These are phyloP conservation scores for Coemansia sp. DNA, from an alignment of 192 early-diverging fungal species.

Conservation along the genomic window DNA sequence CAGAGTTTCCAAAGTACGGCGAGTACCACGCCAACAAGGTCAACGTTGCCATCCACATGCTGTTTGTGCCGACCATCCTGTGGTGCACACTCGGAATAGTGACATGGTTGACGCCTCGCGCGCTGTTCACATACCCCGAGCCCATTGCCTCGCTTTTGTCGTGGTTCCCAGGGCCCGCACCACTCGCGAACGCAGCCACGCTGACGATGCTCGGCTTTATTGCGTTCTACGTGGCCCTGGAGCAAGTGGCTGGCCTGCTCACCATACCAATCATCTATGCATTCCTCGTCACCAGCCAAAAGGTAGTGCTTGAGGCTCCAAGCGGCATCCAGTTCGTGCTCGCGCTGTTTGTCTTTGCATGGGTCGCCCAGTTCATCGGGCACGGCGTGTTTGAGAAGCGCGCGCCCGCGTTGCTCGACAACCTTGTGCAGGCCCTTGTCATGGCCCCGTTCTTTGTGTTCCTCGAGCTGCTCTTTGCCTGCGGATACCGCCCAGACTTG, in stretches of 20 bases:
- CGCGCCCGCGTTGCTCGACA: constrained; percentile 84
- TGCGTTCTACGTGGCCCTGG: constrained; percentile 75
- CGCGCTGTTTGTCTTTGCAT: constrained; percentile 65
- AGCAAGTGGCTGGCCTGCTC: constrained; percentile 56
- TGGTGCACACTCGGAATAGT: constrained; percentile 72
- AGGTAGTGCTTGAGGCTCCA: constrained; percentile 53
- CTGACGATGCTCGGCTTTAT: constrained; percentile 58
- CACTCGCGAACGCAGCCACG: constrained; percentile 56
- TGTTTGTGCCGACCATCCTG: constrained; percentile 88
- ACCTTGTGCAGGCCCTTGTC: constrained; percentile 82
- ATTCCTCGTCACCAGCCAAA: constrained; percentile 64
- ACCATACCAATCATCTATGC: constrained; percentile 60
- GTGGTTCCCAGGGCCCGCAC: constrained; percentile 35
- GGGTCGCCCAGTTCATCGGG: constrained; percentile 89
- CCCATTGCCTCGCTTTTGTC: constrained; percentile 34
- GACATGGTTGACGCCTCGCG: constrained; percentile 39
- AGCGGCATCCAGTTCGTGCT: constrained; percentile 57
- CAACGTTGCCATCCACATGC: constrained; percentile 80
- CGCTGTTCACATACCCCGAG: constrained; percentile 39
- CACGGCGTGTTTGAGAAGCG: constrained; percentile 85
- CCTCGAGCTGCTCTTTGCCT: constrained; percentile 74
- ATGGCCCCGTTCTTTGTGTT: constrained; percentile 96
- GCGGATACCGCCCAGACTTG: constrained; percentile 76
- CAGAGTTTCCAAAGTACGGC: constrained; percentile 78
- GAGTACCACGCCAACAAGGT: constrained; percentile 74